Conservation (phyloP, 345 rosid species). For the Salix suchowensis region DNA sequence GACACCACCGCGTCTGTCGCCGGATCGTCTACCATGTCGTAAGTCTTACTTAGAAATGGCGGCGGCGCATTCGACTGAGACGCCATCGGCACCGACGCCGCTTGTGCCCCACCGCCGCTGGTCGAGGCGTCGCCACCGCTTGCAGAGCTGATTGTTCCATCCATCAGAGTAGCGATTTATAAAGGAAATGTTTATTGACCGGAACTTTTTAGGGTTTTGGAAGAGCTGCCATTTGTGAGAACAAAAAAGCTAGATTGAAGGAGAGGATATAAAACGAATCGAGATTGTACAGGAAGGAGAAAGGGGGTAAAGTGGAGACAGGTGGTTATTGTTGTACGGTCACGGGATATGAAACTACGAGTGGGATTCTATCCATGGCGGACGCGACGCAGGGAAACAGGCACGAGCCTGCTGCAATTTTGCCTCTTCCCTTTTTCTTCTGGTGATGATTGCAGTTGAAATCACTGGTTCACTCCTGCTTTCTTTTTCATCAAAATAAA, state of each 20-base stretch:
- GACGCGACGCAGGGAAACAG: slow-evolving; percentile 1
- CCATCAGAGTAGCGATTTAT: background rate
- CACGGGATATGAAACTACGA: background rate
- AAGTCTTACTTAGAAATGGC: slow-evolving; percentile 85
- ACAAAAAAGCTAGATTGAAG: slow-evolving; percentile 7
- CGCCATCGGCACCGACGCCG: slow-evolving; percentile 36
- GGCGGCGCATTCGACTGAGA: slow-evolving; percentile 49
- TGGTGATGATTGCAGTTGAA: background rate
- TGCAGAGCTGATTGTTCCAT: background rate
- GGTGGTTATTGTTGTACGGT: background rate
- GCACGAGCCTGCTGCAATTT: background rate
- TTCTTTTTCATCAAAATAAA: too few relatives aligned
- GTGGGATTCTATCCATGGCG: background rate
- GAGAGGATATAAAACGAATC: background rate
- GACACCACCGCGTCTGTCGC: slow-evolving; percentile 69
- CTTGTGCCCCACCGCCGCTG: slow-evolving; percentile 14
- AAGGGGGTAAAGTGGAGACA: background rate
- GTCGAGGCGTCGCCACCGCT: slow-evolving; percentile 26
- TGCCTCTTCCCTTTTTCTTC: background rate
- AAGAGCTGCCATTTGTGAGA: background rate
- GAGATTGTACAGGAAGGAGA: background rate
- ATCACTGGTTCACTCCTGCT: background rate
- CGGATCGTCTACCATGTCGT: slow-evolving; percentile 90
- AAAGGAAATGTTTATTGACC: too few relatives aligned
- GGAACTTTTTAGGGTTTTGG: slow-evolving; percentile 5